Conservation (phyloP, 202 grass and related monocot species). For the Panicum hallii region DNA sequence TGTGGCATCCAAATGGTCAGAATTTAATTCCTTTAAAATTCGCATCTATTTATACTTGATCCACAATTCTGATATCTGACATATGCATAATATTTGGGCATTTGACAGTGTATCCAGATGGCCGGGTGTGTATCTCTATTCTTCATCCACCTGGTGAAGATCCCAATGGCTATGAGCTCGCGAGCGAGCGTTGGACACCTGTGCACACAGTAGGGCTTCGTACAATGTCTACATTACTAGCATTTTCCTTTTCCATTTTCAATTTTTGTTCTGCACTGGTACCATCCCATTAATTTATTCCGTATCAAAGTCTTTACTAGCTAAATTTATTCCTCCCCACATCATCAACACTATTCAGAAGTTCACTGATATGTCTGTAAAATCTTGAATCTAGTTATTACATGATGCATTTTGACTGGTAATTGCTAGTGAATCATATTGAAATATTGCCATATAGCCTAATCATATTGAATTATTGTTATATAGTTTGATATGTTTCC, state of each 20-base stretch:
- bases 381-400: not conserved
- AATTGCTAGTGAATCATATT: not conserved
- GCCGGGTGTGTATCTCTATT: constrained; percentile 98
- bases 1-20: constrained; percentile 99
- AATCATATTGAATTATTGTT: constrained; percentile 9
- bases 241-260: not conserved
- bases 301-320: not conserved
- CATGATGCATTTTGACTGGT: not conserved
- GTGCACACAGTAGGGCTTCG: constrained; percentile 78
- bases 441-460: not conserved
- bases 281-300: not conserved
- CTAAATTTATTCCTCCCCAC: not conserved
- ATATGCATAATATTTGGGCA: constrained; percentile 32
- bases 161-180: constrained; percentile 94
- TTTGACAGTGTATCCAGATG: constrained; percentile 87
- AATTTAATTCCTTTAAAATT: not conserved
- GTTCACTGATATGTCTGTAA: constrained; percentile 3
- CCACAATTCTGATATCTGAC: constrained; percentile 40
- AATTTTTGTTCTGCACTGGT: not conserved
- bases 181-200: constrained; percentile 98
- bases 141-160: constrained; percentile 99
- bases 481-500: not conserved
- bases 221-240: not conserved
- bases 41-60: constrained; percentile 32
- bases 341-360: constrained; percentile 17